A percentile compares a stretch with the other conserved stretches of the same genome.
These are phyloP conservation scores for Calonectria fujianensis DNA, from an alignment of 2,329 filamentous ascomycete species.

Conservation along the genomic window DNA sequence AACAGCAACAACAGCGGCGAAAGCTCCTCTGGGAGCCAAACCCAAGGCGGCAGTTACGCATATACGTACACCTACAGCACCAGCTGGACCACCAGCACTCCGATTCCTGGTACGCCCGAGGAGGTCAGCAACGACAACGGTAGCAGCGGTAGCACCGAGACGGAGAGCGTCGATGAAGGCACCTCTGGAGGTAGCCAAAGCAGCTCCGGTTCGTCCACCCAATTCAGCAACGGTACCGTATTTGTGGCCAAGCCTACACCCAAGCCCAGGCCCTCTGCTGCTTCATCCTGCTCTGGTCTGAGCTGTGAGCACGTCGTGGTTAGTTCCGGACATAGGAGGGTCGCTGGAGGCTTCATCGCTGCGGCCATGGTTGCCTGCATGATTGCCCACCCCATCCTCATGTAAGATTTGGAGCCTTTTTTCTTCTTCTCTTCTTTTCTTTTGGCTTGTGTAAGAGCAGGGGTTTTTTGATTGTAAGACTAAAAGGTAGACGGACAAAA, in stretches of 20 bases:
- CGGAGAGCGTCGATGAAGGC: neutral
- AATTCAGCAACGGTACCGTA: slow-evolving; percentile 3
- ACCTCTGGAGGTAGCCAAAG: neutral
- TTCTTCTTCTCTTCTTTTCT: neutral
- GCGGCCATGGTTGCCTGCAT: neutral
- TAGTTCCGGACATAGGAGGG: slow-evolving; percentile 4
- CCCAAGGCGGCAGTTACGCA: neutral
- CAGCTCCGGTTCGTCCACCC: neutral
- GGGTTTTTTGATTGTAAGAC: neutral
- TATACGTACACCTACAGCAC: neutral
- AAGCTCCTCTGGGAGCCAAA: neutral
- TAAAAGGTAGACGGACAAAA: slow-evolving; percentile 1
- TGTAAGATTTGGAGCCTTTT: neutral
- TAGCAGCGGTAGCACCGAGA: neutral
- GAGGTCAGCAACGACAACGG: neutral
- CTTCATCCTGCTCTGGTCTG: neutral
- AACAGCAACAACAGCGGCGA: neutral
- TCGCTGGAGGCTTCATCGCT: slow-evolving; percentile 1
- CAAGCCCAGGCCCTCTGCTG: neutral
- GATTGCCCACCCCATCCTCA: neutral
- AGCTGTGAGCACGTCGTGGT: slow-evolving; percentile 11
- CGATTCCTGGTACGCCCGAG: neutral
- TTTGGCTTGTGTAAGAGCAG: neutral
- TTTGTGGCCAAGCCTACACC: slow-evolving; percentile 16
- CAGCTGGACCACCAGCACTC: slow-evolving; percentile 1